Conservation (phyloP, 441 rosid genomes). For the Bocquillonia castaneifolia region DNA sequence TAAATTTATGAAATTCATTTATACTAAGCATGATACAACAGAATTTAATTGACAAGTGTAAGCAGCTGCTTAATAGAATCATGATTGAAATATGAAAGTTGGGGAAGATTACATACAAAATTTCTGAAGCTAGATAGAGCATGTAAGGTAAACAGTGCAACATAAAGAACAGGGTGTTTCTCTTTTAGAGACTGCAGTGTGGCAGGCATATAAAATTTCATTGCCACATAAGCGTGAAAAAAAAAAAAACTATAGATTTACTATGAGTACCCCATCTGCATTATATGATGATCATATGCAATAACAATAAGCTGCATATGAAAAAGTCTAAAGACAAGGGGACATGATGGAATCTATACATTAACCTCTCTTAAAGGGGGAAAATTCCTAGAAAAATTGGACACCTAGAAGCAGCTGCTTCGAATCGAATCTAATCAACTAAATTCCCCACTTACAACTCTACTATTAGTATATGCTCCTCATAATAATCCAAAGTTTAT, state of each 20-base stretch:
- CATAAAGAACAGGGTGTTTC: not conserved
- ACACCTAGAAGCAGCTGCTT: slow-evolving; percentile 17
- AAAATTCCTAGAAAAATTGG: not conserved
- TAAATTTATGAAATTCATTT: too few relatives aligned
- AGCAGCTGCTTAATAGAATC: too few relatives aligned
- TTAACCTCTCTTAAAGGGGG: slow-evolving; percentile 21
- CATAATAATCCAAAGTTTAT: slow-evolving; percentile 8
- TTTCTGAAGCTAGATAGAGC: not conserved
- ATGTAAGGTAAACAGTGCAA: not conserved
- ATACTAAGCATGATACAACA: too few relatives aligned
- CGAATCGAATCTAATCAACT: slow-evolving; percentile 18
- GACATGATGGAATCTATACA: slow-evolving; percentile 31
- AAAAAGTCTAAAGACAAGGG: slow-evolving; percentile 12
- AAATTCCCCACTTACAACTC: slow-evolving; percentile 27
- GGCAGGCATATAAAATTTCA: not conserved
- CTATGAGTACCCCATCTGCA: slow-evolving; percentile 13
- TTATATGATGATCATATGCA: slow-evolving; percentile 15
- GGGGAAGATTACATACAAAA: not conserved
- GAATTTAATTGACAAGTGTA: too few relatives aligned
- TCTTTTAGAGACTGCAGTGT: too few relatives aligned
- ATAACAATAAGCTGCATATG: slow-evolving; percentile 19
- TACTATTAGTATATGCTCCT: slow-evolving; percentile 21
- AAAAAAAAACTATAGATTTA: not conserved
- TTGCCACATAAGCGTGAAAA: not conserved
- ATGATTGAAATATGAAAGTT: too few relatives aligned